Base-by-base conservation (phyloP, 805 yeast species). In the Candida tallmaniae region DNA sequence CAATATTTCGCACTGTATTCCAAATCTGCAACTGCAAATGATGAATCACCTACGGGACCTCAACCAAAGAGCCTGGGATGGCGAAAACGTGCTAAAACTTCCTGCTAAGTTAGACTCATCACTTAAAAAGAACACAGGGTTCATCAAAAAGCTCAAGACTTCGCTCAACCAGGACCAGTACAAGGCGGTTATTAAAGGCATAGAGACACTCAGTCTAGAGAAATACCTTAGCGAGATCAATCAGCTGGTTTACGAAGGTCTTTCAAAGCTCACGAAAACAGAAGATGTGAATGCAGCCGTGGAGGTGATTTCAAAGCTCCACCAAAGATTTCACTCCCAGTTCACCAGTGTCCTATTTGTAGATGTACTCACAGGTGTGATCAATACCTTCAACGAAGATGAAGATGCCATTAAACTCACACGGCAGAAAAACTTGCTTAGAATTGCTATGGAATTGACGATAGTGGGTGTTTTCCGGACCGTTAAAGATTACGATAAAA, bases 51-150 rank as follows among this genome's bases (percentile, higher is more conserved):
- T 38, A 27, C 20, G 19, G 17, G 55, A 65, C 32, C 55, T 75
- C 17, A 80, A 80, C 46, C 26, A 38, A 0, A 46, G 52, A 35
- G 80, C 82, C 2, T 78, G 85, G 83, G 52, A 56, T 23, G 83
- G 78, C 1, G 70, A 60, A 15, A 34, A 19, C 11, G 39, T 40
- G 11, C 42, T 46, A 15, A 14, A 28, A 7, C 33, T 44, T 5
- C 42, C 49, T 2, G 18, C 42, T 10, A 74, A 72, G 41, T 54
- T 78, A 7, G 96, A 88, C 51, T 65, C 94, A 0, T 81, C 89
- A 37, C 63, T 88, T 44, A 88, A 88, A 64, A 84, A 81, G 54
- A 85, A 89, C 51, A 76, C 86, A 3, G 82, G 87, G 0, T 83
- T 85, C 49, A 78, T 87, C 32, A 83, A 80, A 52, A 82, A 81